A percentile compares a stretch with the other conserved stretches of the same genome.
These are phyloP conservation scores for Phytophthora fragariaefolia DNA, from an alignment of 352 stramenopile genomes.

Conservation along the genomic window DNA sequence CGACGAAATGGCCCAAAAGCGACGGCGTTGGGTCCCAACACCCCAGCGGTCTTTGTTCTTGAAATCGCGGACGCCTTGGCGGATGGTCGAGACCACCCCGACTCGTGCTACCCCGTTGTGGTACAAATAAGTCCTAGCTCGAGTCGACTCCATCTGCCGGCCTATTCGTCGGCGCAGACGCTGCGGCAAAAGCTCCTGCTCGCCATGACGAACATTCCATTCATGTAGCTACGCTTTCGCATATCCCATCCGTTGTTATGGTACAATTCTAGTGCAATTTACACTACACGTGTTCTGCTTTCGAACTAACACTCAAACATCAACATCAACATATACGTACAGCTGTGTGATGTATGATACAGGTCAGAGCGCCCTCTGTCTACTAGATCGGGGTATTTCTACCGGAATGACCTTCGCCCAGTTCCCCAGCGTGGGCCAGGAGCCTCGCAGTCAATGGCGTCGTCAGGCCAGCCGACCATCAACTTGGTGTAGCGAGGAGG, in stretches of 20 bases:
- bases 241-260: no score
- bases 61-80: conserved; percentile 52
- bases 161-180: conserved; percentile 55
- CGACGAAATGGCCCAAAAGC: conserved; percentile 8
- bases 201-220: conserved; percentile 49
- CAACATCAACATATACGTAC: no score
- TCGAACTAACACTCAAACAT: no score
- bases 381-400: no score
- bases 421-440: background rate
- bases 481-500: background rate
- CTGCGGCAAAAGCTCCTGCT: conserved; percentile 70
- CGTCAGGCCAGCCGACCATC: background rate
- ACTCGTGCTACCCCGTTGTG: conserved; percentile 69
- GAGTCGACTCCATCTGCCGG: conserved; percentile 61
- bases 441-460: background rate
- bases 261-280: no score
- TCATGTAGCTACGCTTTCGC: background rate
- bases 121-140: conserved; percentile 30
- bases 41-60: conserved; percentile 36
- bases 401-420: background rate
- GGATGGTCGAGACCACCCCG: conserved; percentile 54
- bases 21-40: background rate
- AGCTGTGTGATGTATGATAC: no score
- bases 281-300: no score
- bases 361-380: no score